phyloP scores from a whole-genome alignment of 1,139 yeast species.

The Suhomyces maxii region DNA sequence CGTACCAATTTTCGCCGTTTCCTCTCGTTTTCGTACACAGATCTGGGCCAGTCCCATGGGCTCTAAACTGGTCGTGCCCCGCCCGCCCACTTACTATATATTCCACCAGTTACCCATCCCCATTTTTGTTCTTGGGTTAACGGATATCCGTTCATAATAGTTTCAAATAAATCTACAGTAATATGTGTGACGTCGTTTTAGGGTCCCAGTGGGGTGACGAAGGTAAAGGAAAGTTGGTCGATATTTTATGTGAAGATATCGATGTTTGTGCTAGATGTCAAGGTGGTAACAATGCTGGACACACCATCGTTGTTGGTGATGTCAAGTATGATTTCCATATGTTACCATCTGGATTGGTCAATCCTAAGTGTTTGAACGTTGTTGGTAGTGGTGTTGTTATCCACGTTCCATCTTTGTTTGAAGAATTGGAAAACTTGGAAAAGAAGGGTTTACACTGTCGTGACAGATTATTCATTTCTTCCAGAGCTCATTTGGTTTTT shows the following conservation, averaged over 20 bases:
- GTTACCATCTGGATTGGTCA: slow-evolving; percentile 96
- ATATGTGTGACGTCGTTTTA: slow-evolving; percentile 87
- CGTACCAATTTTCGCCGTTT: no score
- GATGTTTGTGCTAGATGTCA: slow-evolving; percentile 98
- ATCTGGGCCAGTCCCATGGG: background rate
- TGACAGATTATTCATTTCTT: slow-evolving; percentile 80
- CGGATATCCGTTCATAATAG: slow-evolving; percentile 16
- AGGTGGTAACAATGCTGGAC: slow-evolving; percentile 99
- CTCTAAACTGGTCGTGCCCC: slow-evolving; percentile 1
- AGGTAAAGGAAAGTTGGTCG: slow-evolving; percentile 98
- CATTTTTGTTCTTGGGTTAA: slow-evolving; percentile 8
- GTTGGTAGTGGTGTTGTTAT: slow-evolving; percentile 97
- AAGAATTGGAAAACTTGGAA: slow-evolving; percentile 79
- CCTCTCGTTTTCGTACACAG: no score
- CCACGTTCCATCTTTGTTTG: slow-evolving; percentile 90
- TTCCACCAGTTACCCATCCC: background rate
- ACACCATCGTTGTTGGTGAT: slow-evolving; percentile 89
- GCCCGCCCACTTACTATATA: slow-evolving; percentile 2
- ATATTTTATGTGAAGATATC: slow-evolving; percentile 85
- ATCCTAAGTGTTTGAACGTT: slow-evolving; percentile 84
- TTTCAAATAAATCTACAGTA: slow-evolving; percentile 1
- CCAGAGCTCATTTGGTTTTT: slow-evolving; percentile 94
- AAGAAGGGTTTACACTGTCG: slow-evolving; percentile 78
- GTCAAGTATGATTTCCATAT: slow-evolving; percentile 95
- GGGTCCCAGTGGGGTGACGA: slow-evolving; percentile 99